These are phyloP conservation scores for Haplosporangium gracile DNA, from an alignment of 192 early-diverging fungal genomes.

Conservation along the genomic window DNA sequence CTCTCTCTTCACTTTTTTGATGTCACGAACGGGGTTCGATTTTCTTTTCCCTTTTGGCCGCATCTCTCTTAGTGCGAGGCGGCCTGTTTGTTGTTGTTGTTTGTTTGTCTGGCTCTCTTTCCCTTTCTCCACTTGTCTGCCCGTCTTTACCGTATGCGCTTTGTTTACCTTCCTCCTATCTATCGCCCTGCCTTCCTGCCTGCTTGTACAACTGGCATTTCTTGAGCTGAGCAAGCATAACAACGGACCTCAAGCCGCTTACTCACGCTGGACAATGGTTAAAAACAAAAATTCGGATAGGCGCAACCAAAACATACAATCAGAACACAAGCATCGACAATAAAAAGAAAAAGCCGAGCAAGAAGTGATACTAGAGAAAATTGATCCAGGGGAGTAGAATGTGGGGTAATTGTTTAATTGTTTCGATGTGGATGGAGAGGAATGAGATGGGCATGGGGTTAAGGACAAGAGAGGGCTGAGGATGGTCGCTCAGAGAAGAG, in stretches of 20 bases:
- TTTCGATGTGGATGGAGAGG: neutral
- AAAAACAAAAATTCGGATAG: neutral
- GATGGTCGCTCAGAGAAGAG: neutral
- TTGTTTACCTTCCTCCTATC: slow-evolving; percentile 3
- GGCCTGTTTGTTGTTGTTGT: neutral
- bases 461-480: neutral
- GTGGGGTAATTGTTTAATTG: neutral
- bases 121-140: neutral
- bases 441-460: neutral
- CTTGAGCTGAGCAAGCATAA: no score
- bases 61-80: neutral
- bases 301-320: neutral
- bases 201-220: neutral
- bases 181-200: neutral
- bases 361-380: neutral
- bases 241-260: neutral
- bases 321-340: neutral
- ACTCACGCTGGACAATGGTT: neutral
- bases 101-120: neutral
- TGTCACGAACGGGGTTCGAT: slow-evolving; percentile 4
- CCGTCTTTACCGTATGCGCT: neutral
- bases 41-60: slow-evolving; percentile 8
- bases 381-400: neutral
- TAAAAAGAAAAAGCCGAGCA: neutral
- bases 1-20: neutral